Evolutionary conservation across 2,329 filamentous ascomycete species (phyloP).

Genomic region (Pseudopithomyces chartarum): DNA sequence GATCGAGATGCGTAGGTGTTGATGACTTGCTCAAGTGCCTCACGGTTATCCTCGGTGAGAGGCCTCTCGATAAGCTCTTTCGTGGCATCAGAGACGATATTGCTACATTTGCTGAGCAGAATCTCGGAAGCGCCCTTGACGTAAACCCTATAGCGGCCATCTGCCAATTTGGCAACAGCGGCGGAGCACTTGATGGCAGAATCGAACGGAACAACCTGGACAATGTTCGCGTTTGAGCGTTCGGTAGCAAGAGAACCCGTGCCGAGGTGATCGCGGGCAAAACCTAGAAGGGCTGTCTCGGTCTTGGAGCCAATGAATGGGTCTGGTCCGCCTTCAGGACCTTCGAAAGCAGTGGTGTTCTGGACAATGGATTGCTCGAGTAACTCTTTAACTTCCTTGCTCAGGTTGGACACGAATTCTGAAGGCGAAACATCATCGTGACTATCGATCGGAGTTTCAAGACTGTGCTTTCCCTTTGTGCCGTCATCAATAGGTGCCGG

Average conservation of each 20-base stretch:
- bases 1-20: slow-evolving; percentile 78
- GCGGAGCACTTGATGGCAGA: slow-evolving; percentile 73
- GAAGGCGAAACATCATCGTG: slow-evolving; percentile 56
- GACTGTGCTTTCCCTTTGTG: slow-evolving; percentile 37
- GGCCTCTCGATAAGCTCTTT: slow-evolving; percentile 59
- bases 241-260: slow-evolving; percentile 67
- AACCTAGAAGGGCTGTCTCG: slow-evolving; percentile 74
- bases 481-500: slow-evolving; percentile 29
- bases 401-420: slow-evolving; percentile 61
- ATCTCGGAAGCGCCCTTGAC: slow-evolving; percentile 60
- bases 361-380: slow-evolving; percentile 61
- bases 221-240: slow-evolving; percentile 64
- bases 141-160: slow-evolving; percentile 62
- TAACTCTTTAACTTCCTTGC: slow-evolving; percentile 58
- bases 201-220: slow-evolving; percentile 65
- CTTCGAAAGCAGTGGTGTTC: slow-evolving; percentile 50
- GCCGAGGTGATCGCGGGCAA: slow-evolving; percentile 68
- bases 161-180: slow-evolving; percentile 61
- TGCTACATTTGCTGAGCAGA: slow-evolving; percentile 53
- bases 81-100: slow-evolving; percentile 63
- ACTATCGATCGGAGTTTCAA: slow-evolving; percentile 43
- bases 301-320: slow-evolving; percentile 78
- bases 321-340: slow-evolving; percentile 46
- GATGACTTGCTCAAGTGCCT: slow-evolving; percentile 69
- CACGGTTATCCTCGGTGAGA: slow-evolving; percentile 62